Evolutionary conservation across 1,284 basidiomycete genomes (phyloP).

Genomic region (Marasmius fiardii): DNA sequence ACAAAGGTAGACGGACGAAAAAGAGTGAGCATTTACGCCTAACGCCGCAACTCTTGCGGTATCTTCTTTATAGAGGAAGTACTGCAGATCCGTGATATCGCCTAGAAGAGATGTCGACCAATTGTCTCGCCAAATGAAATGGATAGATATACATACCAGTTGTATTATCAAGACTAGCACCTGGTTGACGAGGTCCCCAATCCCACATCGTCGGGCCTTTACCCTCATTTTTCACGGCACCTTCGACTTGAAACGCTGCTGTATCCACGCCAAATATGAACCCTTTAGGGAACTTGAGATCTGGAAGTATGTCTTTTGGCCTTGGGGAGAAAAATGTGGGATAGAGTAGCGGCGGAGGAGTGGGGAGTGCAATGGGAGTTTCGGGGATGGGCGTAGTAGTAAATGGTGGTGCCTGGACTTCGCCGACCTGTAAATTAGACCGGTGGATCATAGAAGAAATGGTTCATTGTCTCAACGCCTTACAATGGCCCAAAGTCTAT

Average conservation of each 20-base stretch:
- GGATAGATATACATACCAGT: slow-evolving; percentile 26
- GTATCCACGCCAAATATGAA: slow-evolving; percentile 48
- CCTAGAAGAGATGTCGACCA: slow-evolving; percentile 22
- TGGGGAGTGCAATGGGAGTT: slow-evolving; percentile 35
- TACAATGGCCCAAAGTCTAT: slow-evolving; percentile 41
- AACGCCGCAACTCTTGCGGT: slow-evolving; percentile 41
- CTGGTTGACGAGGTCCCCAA: slow-evolving; percentile 42
- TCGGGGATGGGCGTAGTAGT: slow-evolving; percentile 39
- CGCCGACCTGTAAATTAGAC: slow-evolving; percentile 32
- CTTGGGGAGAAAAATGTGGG: slow-evolving; percentile 40
- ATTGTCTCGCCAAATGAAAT: background rate
- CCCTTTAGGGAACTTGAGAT: slow-evolving; percentile 36
- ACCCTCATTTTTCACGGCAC: slow-evolving; percentile 43
- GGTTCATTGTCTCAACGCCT: slow-evolving; percentile 8
- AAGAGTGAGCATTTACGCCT: slow-evolving; percentile 46
- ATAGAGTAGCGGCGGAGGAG: slow-evolving; percentile 41
- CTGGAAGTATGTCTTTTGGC: slow-evolving; percentile 37
- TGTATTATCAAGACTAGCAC: slow-evolving; percentile 35
- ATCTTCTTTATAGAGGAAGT: slow-evolving; percentile 47
- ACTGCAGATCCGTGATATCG: slow-evolving; percentile 44
- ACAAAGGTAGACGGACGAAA: slow-evolving; percentile 34
- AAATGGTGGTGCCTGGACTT: slow-evolving; percentile 40
- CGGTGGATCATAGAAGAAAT: background rate
- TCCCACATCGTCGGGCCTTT: slow-evolving; percentile 49
- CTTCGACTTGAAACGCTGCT: slow-evolving; percentile 48